These are phyloP conservation scores for Emericellopsis atlantica DNA, from an alignment of 2,329 filamentous ascomycete genomes.

Conservation along the genomic window DNA sequence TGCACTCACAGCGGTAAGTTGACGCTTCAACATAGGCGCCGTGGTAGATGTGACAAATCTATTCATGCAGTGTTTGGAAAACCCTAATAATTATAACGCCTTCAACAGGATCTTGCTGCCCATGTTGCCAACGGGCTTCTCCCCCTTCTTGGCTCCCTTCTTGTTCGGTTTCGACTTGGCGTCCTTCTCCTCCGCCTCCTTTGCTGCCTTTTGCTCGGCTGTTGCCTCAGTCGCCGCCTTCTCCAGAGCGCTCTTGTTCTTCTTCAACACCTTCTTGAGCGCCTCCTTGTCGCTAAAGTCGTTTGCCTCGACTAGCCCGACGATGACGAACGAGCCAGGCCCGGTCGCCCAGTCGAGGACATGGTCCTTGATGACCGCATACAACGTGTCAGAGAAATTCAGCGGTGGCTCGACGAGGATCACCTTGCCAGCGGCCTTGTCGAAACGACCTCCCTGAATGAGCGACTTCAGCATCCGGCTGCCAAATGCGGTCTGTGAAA, in stretches of 20 bases:
- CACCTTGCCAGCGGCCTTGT: conserved; percentile 58
- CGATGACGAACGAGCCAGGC: conserved; percentile 72
- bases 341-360: conserved; percentile 77
- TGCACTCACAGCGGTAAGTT: too few relatives aligned
- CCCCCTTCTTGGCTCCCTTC: conserved; percentile 26
- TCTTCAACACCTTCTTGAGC: conserved; percentile 57
- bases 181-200: conserved; percentile 25
- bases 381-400: conserved; percentile 72
- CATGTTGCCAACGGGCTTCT: conserved; percentile 42
- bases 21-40: too few relatives aligned
- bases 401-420: conserved; percentile 64
- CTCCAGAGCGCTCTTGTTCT: conserved; percentile 59
- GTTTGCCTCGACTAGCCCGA: conserved; percentile 65
- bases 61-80: too few relatives aligned
- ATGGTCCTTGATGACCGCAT: conserved; percentile 63
- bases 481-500: conserved; percentile 48
- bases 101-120: conserved; percentile 49
- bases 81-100: conserved; percentile 27
- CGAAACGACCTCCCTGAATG: conserved; percentile 79
- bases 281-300: conserved; percentile 56
- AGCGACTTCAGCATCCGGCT: conserved; percentile 85
- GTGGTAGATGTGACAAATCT: too few relatives aligned
- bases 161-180: conserved; percentile 19
- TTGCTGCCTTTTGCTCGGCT: conserved; percentile 36
- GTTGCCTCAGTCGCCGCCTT: conserved; percentile 51